phyloP scores from a whole-genome alignment of 352 stramenopile genomes.

The Phytophthora sansomeana region DNA sequence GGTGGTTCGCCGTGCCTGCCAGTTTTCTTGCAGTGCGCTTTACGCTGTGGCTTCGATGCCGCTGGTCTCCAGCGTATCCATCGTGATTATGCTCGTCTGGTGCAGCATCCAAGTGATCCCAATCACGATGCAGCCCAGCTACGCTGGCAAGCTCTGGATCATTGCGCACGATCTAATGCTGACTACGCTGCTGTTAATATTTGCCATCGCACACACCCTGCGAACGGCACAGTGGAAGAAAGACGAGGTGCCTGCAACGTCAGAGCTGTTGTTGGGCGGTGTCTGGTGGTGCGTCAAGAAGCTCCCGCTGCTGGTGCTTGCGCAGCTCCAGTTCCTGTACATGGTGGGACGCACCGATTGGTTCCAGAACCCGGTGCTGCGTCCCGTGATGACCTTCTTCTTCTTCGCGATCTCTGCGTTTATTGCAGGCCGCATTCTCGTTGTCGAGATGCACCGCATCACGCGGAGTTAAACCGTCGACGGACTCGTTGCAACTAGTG shows the following conservation, averaged over 20 bases:
- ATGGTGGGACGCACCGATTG: constrained; percentile 68
- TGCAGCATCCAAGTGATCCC: constrained; percentile 64
- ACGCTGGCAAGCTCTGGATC: constrained; percentile 70
- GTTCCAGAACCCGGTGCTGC: constrained; percentile 82
- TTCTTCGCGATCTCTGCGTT: constrained; percentile 47
- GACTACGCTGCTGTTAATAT: constrained; percentile 71
- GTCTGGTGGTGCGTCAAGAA: constrained; percentile 60
- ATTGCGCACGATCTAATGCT: constrained; percentile 69
- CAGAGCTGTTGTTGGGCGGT: constrained; percentile 57
- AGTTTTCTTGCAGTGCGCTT: constrained; percentile 78
- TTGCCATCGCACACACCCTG: constrained; percentile 71
- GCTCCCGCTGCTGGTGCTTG: constrained; percentile 54
- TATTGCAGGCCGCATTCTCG: constrained; percentile 61
- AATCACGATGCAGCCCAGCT: constrained; percentile 74
- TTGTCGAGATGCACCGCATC: constrained; percentile 66
- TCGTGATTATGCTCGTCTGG: constrained; percentile 58
- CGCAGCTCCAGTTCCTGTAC: constrained; percentile 69
- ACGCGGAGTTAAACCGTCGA: constrained; percentile 43
- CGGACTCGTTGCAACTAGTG: constrained; percentile 2
- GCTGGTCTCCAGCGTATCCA: constrained; percentile 64
- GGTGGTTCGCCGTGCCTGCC: constrained; percentile 72
- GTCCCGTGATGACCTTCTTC: constrained; percentile 69
- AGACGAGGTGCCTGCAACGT: constrained; percentile 66
- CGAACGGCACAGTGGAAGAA: constrained; percentile 75
- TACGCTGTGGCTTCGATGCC: constrained; percentile 76